These are phyloP conservation scores for Populus alba DNA, from an alignment of 345 rosid species.

Conservation along the genomic window DNA sequence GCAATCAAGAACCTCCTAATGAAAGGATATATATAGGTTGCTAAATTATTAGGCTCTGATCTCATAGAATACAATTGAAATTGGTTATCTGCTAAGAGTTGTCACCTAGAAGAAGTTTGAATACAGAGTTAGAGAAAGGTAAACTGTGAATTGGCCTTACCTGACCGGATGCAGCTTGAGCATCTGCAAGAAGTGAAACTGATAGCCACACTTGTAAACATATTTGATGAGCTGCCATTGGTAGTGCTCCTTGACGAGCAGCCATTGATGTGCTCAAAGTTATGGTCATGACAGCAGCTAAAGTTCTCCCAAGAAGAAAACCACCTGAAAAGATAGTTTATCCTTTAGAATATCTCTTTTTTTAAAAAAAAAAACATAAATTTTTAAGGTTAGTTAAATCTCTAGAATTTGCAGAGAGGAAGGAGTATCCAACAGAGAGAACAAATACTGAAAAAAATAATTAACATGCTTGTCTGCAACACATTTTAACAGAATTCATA, in stretches of 20 bases:
- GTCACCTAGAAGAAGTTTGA: too few species aligned
- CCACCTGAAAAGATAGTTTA: constrained; percentile 22
- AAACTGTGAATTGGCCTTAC: background rate
- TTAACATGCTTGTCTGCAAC: too few species aligned
- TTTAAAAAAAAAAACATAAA: background rate
- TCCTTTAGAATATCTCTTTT: background rate
- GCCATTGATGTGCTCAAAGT: constrained; percentile 43
- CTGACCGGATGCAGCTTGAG: constrained; percentile 41
- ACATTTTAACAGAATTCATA: too few species aligned
- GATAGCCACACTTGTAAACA: constrained; percentile 45
- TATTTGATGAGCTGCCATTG: constrained; percentile 44
- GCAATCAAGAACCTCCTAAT: too few species aligned
- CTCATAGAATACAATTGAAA: too few species aligned
- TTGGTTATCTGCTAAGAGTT: too few species aligned
- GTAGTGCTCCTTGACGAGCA: constrained; percentile 39
- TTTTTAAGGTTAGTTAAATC: background rate
- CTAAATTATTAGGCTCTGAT: too few species aligned
- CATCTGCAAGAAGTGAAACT: constrained; percentile 40
- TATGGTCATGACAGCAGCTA: constrained; percentile 36
- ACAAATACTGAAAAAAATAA: too few species aligned
- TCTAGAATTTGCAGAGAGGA: background rate
- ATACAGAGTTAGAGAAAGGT: too few species aligned
- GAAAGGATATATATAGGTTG: too few species aligned
- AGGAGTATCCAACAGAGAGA: too few species aligned
- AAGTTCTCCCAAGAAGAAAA: constrained; percentile 40